These are phyloP conservation scores for Aechmea fasciata DNA, from an alignment of 176 grass and related monocot genomes.

Conservation along the genomic window DNA sequence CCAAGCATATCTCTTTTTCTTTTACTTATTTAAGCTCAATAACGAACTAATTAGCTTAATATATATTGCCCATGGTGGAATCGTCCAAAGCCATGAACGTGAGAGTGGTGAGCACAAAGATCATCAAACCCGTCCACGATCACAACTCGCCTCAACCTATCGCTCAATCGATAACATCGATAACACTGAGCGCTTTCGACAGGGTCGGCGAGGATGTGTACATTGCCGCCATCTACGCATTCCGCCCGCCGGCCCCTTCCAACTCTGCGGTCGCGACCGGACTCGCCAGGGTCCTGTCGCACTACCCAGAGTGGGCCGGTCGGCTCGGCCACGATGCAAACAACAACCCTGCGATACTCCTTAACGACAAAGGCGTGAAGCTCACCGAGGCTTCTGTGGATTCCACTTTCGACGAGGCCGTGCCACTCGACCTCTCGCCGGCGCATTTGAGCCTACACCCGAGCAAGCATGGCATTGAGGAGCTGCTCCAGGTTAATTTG, in stretches of 20 bases:
- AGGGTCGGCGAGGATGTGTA: too few species aligned
- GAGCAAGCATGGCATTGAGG: not conserved
- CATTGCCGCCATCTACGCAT: not conserved
- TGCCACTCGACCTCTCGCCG: not conserved
- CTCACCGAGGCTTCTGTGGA: not conserved
- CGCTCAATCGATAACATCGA: too few species aligned
- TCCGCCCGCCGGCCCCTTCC: not conserved
- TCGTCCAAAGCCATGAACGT: too few species aligned
- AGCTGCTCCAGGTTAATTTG: not conserved
- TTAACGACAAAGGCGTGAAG: not conserved
- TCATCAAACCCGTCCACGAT: too few species aligned
- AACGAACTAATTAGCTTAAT: too few species aligned
- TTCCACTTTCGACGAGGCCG: not conserved
- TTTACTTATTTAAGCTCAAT: too few species aligned
- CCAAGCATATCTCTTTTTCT: too few species aligned
- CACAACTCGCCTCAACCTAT: too few species aligned
- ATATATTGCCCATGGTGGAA: too few species aligned
- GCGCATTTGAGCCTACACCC: not conserved
- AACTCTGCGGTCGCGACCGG: not conserved
- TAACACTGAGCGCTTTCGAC: too few species aligned
- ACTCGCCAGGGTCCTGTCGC: not conserved
- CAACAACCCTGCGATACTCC: not conserved
- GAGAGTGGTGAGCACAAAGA: too few species aligned
- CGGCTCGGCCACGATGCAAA: not conserved
- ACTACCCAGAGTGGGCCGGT: not conserved